These are phyloP conservation scores for Macrophomina pseudophaseolina DNA, from an alignment of 2,329 filamentous ascomycete species.

Conservation along the genomic window DNA sequence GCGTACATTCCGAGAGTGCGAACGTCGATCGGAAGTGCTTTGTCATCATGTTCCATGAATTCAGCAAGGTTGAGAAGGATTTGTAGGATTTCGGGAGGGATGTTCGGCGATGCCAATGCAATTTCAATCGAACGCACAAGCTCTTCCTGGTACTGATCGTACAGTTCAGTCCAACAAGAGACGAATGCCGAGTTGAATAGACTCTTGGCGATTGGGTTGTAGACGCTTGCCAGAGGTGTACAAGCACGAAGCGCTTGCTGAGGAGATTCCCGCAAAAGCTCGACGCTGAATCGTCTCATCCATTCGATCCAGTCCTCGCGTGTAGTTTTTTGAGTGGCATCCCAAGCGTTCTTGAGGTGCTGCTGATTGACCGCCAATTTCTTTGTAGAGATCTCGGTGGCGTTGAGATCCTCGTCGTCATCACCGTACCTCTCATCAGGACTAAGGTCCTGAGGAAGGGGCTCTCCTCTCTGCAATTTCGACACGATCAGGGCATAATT, in stretches of 20 bases:
- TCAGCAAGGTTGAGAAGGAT: slow-evolving; percentile 94
- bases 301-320: slow-evolving; percentile 99
- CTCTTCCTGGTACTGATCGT: slow-evolving; percentile 96
- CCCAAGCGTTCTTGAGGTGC: slow-evolving; percentile 96
- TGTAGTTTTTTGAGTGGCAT: slow-evolving; percentile 94
- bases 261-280: slow-evolving; percentile 90
- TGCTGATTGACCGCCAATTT: slow-evolving; percentile 98
- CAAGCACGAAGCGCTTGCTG: slow-evolving; percentile 95
- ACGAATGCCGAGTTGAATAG: slow-evolving; percentile 99
- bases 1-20: slow-evolving; percentile 92
- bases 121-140: slow-evolving; percentile 94
- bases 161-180: slow-evolving; percentile 97
- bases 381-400: slow-evolving; percentile 85
- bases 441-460: slow-evolving; percentile 91
- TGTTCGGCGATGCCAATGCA: slow-evolving; percentile 91
- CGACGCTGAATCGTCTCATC: slow-evolving; percentile 95
- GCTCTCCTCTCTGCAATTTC: slow-evolving; percentile 93
- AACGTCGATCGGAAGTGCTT: slow-evolving; percentile 96
- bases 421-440: slow-evolving; percentile 81
- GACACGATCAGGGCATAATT: slow-evolving; percentile 92
- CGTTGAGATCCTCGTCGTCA: slow-evolving; percentile 77
- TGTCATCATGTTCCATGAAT: slow-evolving; percentile 99
- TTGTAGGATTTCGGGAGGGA: slow-evolving; percentile 93
- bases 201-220: slow-evolving; percentile 87
- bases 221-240: slow-evolving; percentile 86